phyloP scores from a whole-genome alignment of 208 protist species.

The Leishmania guyanensis region DNA sequence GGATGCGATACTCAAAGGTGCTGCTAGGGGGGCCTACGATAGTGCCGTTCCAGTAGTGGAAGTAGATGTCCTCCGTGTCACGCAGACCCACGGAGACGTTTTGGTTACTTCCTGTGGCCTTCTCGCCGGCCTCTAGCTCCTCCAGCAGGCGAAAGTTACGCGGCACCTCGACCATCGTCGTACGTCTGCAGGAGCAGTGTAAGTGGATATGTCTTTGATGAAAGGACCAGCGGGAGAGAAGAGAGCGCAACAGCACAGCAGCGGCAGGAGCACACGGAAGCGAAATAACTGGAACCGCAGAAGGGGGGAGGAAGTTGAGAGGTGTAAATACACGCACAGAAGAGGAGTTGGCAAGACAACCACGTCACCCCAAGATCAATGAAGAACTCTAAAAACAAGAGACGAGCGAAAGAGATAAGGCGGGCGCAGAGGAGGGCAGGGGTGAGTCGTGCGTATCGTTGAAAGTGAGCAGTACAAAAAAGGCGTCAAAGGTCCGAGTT shows the following conservation, averaged over 20 bases:
- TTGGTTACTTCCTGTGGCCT: constrained; percentile 85
- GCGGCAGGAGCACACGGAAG: background rate
- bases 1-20: constrained; percentile 91
- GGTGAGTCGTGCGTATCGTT: background rate
- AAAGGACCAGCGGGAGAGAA: background rate
- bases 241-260: background rate
- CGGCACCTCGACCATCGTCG: constrained; percentile 85
- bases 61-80: constrained; percentile 88
- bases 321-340: background rate
- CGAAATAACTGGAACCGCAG: background rate
- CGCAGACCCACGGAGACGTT: constrained; percentile 90
- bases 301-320: background rate
- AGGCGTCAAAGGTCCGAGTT: background rate
- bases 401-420: background rate
- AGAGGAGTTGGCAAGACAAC: background rate
- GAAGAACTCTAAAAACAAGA: background rate
- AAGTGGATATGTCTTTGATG: background rate
- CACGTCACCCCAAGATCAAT: background rate
- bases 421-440: background rate
- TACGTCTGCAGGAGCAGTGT: background rate
- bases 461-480: no score
- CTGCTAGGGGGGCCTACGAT: constrained; percentile 88
- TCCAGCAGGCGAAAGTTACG: constrained; percentile 91
- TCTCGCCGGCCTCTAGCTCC: constrained; percentile 92
- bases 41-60: constrained; percentile 92